Conservation (phyloP, 164 flowering plant species). For the Magnolia sinica region DNA sequence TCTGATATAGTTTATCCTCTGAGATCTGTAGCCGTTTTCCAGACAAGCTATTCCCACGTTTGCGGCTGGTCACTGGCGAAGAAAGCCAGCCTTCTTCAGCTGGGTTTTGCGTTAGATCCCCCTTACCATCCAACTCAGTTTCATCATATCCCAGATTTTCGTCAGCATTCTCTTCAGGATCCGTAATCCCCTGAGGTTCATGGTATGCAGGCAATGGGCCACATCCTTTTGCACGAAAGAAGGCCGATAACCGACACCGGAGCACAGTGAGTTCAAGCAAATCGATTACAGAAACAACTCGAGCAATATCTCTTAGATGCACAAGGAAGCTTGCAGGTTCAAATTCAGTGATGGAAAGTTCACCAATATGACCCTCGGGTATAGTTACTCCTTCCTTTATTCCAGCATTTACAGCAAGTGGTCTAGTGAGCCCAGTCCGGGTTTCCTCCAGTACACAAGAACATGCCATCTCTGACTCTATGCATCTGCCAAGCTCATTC, state of each 20-base stretch:
- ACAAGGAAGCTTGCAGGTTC: slow-evolving; percentile 41
- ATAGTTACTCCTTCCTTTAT: slow-evolving; percentile 26
- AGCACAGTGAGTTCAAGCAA: slow-evolving; percentile 45
- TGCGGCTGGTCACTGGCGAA: slow-evolving; percentile 16
- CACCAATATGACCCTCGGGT: slow-evolving; percentile 25
- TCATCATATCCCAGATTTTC: background rate
- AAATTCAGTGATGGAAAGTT: slow-evolving; percentile 28
- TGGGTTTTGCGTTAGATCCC: slow-evolving; percentile 13
- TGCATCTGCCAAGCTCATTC: slow-evolving; percentile 46
- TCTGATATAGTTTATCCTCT: slow-evolving; percentile 30
- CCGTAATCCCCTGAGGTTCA: slow-evolving; percentile 26
- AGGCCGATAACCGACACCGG: slow-evolving; percentile 44
- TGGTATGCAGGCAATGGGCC: slow-evolving; percentile 38
- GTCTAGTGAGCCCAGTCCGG: slow-evolving; percentile 21
- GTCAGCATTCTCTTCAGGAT: slow-evolving; percentile 27
- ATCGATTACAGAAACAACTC: slow-evolving; percentile 23
- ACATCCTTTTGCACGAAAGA: slow-evolving; percentile 43
- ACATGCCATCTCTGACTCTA: slow-evolving; percentile 54
- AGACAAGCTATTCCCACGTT: slow-evolving; percentile 5
- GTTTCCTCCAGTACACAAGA: slow-evolving; percentile 34
- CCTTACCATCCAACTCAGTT: slow-evolving; percentile 13
- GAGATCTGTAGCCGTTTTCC: slow-evolving; percentile 15
- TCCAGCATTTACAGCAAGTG: slow-evolving; percentile 25
- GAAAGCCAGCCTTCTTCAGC: slow-evolving; percentile 38
- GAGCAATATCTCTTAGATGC: slow-evolving; percentile 36